Evolutionary conservation across 1,284 basidiomycete genomes (phyloP).

Genomic region (Chiua sp.): DNA sequence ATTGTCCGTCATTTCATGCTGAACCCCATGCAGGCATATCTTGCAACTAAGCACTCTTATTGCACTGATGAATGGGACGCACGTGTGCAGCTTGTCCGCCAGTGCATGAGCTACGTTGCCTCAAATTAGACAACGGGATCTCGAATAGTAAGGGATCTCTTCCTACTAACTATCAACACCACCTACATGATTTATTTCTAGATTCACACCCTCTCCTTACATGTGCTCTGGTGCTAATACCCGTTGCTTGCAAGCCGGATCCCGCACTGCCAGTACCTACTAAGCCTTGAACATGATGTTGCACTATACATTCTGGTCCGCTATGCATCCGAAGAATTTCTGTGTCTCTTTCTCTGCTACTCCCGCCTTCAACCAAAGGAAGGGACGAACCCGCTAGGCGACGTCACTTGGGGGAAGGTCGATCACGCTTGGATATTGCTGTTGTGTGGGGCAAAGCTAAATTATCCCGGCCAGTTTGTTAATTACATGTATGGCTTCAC

Average conservation of each 20-base stretch:
- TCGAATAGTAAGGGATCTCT: too few species aligned
- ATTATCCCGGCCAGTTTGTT: neutral
- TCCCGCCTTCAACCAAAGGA: neutral
- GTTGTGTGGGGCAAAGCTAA: neutral
- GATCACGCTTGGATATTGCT: conserved; percentile 13
- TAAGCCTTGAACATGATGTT: neutral
- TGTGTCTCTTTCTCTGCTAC: too few species aligned
- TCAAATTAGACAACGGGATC: neutral
- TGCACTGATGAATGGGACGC: too few species aligned
- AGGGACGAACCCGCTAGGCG: conserved; percentile 20
- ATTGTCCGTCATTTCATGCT: too few species aligned
- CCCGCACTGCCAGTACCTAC: neutral
- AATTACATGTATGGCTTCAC: too few species aligned
- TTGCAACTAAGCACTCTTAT: neutral
- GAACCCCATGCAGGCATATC: neutral
- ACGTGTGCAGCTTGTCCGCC: neutral
- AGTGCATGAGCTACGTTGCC: conserved; percentile 12
- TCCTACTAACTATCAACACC: neutral
- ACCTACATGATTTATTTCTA: too few species aligned
- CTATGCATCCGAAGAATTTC: too few species aligned
- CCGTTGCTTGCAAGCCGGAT: too few species aligned
- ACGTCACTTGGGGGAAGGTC: neutral
- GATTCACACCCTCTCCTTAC: neutral
- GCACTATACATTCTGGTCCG: too few species aligned
- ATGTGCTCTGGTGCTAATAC: too few species aligned